A percentile compares a stretch with the other conserved stretches of the same genome.
phyloP scores from a whole-genome alignment of 2,329 filamentous ascomycete species.

The Cytospora piceae region DNA sequence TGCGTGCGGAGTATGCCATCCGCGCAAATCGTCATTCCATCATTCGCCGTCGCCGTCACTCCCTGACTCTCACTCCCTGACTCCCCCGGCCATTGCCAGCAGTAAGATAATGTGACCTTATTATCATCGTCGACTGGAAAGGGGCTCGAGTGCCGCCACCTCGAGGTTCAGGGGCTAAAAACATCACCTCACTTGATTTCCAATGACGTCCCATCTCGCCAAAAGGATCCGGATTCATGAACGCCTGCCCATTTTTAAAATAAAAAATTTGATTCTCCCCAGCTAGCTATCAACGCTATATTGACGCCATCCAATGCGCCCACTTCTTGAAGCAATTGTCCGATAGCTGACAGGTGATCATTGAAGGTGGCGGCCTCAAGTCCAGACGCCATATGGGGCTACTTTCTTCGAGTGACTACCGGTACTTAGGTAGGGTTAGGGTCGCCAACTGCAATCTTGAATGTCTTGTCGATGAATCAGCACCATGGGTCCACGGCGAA shows the following conservation, averaged over 20 bases:
- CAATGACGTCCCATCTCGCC: background rate
- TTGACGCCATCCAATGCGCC: background rate
- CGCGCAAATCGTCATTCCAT: background rate
- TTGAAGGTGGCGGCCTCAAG: background rate
- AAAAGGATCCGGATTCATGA: background rate
- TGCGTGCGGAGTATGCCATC: no score
- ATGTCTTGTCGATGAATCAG: no score
- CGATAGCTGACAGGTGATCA: background rate
- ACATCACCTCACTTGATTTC: background rate
- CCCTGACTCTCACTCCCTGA: no score
- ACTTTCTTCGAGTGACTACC: no score
- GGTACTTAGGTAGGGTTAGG: background rate
- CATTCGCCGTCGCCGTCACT: background rate
- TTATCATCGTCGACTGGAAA: background rate
- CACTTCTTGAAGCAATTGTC: background rate
- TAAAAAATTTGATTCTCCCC: no score
- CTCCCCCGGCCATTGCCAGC: background rate
- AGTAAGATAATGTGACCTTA: background rate
- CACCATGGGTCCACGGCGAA: no score
- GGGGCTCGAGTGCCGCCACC: constrained; percentile 1
- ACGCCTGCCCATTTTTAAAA: background rate
- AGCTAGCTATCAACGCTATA: background rate
- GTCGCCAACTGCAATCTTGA: background rate
- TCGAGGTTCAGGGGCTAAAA: background rate
- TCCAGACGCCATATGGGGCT: background rate